Base-by-base conservation (phyloP, 169 alveolate species). In the Plasmodium malariae region DNA sequence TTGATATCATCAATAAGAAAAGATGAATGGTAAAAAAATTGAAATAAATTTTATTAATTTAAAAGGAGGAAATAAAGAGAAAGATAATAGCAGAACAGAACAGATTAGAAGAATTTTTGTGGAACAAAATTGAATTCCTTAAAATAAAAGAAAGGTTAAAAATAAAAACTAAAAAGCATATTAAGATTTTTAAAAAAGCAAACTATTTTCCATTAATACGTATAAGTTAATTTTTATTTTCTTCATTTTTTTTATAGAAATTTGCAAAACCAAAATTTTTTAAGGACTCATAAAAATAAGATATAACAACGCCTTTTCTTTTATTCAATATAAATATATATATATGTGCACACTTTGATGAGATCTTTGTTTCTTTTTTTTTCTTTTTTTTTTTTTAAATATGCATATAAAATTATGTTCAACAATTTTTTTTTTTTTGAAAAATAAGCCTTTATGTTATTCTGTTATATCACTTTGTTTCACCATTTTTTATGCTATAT, bases 61-160 rank as follows among this genome's bases (percentile, higher is more conserved):
- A 55, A n/a, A 67, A 83, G 91, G 86, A 71, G 26, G 91, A 83
- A 83, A 48, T 51, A 36, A 67, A 68, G 34, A 67, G 91, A 67
- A 57, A 85, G 55, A 83, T 83, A 26, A 55, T 83, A 34, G 43
- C 34, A 6, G 91, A 83, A 30, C 86, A 83, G 40, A 83, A 83
- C 7, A 83, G 91, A 48, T n/a, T 67, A 45, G 91, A 83, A 54
- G 86, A 67, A 17, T 51, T 37, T 43, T 17, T 83, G 26, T 83
- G 91, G 91, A 24, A 71, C 30, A 83, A 83, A 68, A 17, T 83
- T 51, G 86, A 83, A n/a, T 17, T 36, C n/a, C 37, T 83, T 59
- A 83, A 83, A 71, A 12, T 54, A 62, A 83, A 83, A 59, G 73
- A 83, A 48, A 68, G 24, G 91, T 83, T 12, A 67, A 26, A 83